These are phyloP conservation scores for Monosporascus sp. DNA, from an alignment of 2,329 filamentous ascomycete genomes.

Conservation along the genomic window DNA sequence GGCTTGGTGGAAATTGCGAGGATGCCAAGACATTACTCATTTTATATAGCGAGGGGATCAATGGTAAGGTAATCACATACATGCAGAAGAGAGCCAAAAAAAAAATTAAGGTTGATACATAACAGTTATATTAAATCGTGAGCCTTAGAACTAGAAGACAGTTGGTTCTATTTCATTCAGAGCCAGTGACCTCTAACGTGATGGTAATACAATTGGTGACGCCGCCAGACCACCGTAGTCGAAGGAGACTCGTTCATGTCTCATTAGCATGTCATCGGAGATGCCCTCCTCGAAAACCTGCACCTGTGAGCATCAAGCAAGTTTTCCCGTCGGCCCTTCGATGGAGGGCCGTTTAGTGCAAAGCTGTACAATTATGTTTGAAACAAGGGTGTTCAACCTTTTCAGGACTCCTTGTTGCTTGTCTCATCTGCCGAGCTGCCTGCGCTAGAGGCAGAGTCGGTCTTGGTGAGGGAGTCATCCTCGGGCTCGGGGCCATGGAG, in stretches of 20 bases:
- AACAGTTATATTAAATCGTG: not conserved
- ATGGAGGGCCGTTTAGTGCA: not conserved
- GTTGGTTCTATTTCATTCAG: not conserved
- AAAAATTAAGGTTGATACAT: too few relatives aligned
- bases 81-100: too few relatives aligned
- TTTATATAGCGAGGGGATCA: too few relatives aligned
- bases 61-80: too few relatives aligned
- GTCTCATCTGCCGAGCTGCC: conserved; percentile 54
- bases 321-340: not conserved
- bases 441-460: conserved; percentile 54
- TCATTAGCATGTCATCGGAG: not conserved
- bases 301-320: too few relatives aligned
- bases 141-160: not conserved
- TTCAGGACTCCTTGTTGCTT: conserved; percentile 17
- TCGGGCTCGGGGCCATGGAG: conserved; percentile 63
- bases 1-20: too few relatives aligned
- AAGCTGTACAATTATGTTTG: not conserved
- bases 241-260: conserved; percentile 10
- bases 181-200: not conserved
- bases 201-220: not conserved
- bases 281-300: too few relatives aligned
- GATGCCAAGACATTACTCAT: too few relatives aligned
- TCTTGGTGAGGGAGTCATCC: conserved; percentile 51
- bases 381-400: not conserved
- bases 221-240: not conserved